These are phyloP conservation scores for Neonectria faginata DNA, from an alignment of 2,329 filamentous ascomycete genomes.

Conservation along the genomic window DNA sequence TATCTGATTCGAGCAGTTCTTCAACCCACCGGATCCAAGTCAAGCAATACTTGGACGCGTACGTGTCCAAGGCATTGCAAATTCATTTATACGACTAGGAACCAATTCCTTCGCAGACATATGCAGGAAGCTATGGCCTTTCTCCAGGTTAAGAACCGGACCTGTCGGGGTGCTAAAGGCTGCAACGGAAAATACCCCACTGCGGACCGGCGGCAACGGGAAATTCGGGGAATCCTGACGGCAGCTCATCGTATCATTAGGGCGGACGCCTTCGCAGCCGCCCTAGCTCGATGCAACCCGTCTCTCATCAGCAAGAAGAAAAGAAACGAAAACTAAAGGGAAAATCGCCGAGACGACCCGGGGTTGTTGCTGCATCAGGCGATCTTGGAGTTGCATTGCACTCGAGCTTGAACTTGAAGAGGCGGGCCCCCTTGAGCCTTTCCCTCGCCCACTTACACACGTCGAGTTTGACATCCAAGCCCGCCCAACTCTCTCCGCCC, in stretches of 20 bases:
- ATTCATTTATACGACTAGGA: neutral
- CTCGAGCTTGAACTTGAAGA: slow-evolving; percentile 2
- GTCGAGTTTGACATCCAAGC: neutral
- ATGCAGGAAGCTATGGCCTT: neutral
- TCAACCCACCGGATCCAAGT: neutral
- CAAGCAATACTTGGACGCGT: neutral
- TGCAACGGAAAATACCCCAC: slow-evolving; percentile 21
- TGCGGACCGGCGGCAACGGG: slow-evolving; percentile 4
- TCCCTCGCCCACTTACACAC: slow-evolving; percentile 2
- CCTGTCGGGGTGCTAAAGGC: neutral
- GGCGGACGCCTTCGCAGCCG: neutral
- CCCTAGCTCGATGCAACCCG: neutral
- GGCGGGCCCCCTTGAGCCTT: neutral
- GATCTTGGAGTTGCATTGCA: neutral
- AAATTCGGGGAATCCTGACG: slow-evolving; percentile 23
- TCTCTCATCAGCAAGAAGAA: neutral
- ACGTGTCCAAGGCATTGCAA: neutral
- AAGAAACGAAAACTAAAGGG: neutral
- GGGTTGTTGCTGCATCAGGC: neutral
- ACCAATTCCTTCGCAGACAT: neutral
- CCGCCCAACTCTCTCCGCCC: neutral
- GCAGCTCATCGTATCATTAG: slow-evolving; percentile 2
- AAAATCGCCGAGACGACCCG: neutral
- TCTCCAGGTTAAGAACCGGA: neutral
- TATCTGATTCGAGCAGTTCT: neutral